Base-by-base conservation (phyloP, 768 basidiomycete species). In the Kwoniella dejecticola region DNA sequence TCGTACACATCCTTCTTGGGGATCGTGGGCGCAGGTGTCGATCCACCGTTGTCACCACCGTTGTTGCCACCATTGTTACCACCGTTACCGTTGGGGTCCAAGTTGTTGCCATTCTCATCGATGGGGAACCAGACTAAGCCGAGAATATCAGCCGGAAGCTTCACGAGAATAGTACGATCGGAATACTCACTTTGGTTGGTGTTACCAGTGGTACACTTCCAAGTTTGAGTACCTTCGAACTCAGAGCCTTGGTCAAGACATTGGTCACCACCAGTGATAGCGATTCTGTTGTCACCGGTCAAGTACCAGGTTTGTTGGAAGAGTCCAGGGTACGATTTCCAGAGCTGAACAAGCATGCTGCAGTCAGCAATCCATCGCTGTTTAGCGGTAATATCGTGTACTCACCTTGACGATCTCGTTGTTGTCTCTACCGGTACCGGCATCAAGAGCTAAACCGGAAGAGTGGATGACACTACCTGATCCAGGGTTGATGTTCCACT, bases 161-260 rank as follows among this genome's bases (percentile, higher is more conserved):
- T 13, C 2, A 3, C 8, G 24, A 49, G 6, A 49, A 27, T 5
- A 19, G 17, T 1, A 31, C 6, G 17, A 38, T 29, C 17, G 36
- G 17, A 26, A 13, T 3, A 67, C 69, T 55, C 40, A 71, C 69
- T 52, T 49, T 79, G 77, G 56, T 79, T 77, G 62, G 70, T 75
- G 64, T 74, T 77, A 31, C 68, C 64, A n/a, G 73, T 70, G 8
- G 72, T 74, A 46, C 77, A 78, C 50, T 76, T 69, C 64, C 74
- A 76, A 4, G 74, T 75, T 63, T 77, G 76, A 6, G 61, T 54
- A 19, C 67, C 70, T 24, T 52, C 47, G 19, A n/a, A 19, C 21
- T 45, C 36, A 36, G n/a, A n/a, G 12, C 61, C 71, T 40, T 70
- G 60, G 59, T 75, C 73, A 21, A 75, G 59, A 59, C 77, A 79